Base-by-base conservation (phyloP, 345 rosid genomes). In the Salix arbutifolia region DNA sequence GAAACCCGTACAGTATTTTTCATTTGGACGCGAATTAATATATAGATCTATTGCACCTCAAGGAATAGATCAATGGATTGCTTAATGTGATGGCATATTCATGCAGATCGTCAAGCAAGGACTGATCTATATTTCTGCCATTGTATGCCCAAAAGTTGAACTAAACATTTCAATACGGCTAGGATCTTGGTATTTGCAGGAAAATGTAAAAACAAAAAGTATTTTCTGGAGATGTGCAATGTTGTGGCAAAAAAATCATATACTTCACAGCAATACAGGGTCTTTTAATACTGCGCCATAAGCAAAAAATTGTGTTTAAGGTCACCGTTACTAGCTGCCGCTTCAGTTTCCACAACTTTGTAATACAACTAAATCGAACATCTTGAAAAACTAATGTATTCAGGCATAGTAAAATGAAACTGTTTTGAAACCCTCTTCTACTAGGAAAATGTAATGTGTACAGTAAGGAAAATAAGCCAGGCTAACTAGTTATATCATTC, bases 401-500 rank as follows among this genome's bases (percentile, higher is more conserved):
- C 14, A 40, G 46, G 46, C 14, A 10, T 40, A 40, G 46, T 40
- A 42, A 42, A 42, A 42, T 11, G 14, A 11, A 42, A 42, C 46
- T 42, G 46, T 42, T 42, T 56, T 21, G 26, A 56, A 23, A 23
- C 13, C 62, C 62, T 56, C 28, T 56, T n/a, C 62, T 56, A 23
- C 6, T 6, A 52, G 23, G 60, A 52, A 52, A 52, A 46, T 26
- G 17, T 26, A 77, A 13, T 14, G 25, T 40, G n/a, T 83, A 37
- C 37, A 82, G 52, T 23, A 3, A 25, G 33, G 69, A 53, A 79
- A 21, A 23, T 26, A 38, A 28, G 17, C 18, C n/a, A 19, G 2
- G 28, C 30, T 66, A 68, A 75, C 76, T 76, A 53, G 67, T 74
- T 83, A 28, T 64, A 37, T 70, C 78, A 81, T 50, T 75, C 72